phyloP scores from a whole-genome alignment of 768 basidiomycete genomes.

The Leccinum fibrillosum region DNA sequence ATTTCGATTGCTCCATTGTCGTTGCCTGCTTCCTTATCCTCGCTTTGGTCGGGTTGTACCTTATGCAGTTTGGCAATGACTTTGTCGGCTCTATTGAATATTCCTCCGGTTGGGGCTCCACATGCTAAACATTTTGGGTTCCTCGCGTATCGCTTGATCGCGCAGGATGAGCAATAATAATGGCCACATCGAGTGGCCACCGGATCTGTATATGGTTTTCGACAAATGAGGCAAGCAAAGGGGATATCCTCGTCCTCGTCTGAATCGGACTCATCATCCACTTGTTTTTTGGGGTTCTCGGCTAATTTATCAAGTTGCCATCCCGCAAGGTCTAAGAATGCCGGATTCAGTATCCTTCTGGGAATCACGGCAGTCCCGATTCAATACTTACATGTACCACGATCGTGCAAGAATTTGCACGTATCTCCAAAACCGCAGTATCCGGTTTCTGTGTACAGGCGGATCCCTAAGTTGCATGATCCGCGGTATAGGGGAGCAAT shows the following conservation, averaged over 20 bases:
- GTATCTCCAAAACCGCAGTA: slow-evolving; percentile 99
- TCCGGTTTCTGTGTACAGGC: slow-evolving; percentile 74
- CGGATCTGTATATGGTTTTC: slow-evolving; percentile 92
- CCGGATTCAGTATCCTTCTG: slow-evolving; percentile 8
- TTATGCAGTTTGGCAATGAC: slow-evolving; percentile 84
- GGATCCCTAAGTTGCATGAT: slow-evolving; percentile 13
- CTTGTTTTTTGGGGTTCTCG: slow-evolving; percentile 64
- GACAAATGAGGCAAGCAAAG: slow-evolving; percentile 97
- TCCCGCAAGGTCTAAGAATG: slow-evolving; percentile 77
- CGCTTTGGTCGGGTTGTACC: slow-evolving; percentile 54
- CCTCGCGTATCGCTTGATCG: slow-evolving; percentile 90
- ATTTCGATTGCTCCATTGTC: slow-evolving; percentile 49
- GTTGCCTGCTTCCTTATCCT: slow-evolving; percentile 42
- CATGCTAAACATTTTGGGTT: slow-evolving; percentile 97
- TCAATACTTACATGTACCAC: slow-evolving; percentile 77
- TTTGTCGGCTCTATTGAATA: slow-evolving; percentile 95
- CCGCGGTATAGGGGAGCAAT: slow-evolving; percentile 7
- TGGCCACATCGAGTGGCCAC: slow-evolving; percentile 96
- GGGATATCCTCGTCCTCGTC: slow-evolving; percentile 88
- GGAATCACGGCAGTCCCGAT: background rate
- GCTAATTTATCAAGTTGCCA: slow-evolving; percentile 98
- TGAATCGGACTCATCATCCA: slow-evolving; percentile 54
- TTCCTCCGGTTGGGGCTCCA: slow-evolving; percentile 87
- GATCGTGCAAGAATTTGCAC: slow-evolving; percentile 98
- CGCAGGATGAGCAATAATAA: slow-evolving; percentile 94